Conservation (phyloP, 1,139 yeast species). For the Hemisphaericaspora xylanilytica region DNA sequence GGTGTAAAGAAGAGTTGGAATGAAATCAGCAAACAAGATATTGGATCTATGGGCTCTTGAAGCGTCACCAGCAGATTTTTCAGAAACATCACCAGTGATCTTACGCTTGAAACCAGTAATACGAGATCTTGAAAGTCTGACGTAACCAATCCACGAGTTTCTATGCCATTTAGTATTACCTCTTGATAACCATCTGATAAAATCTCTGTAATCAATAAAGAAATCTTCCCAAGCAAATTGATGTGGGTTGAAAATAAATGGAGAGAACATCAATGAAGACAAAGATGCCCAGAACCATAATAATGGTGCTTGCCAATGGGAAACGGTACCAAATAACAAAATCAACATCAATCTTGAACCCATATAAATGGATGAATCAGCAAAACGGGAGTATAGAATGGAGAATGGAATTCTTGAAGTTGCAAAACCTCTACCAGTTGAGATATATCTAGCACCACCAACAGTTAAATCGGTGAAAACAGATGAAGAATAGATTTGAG, state of each 20-base stretch:
- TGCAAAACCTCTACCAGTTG: slow-evolving; percentile 99
- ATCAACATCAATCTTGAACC: slow-evolving; percentile 91
- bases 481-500: slow-evolving; percentile 95
- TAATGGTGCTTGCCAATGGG: slow-evolving; percentile 97
- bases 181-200: slow-evolving; percentile 96
- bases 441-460: slow-evolving; percentile 99
- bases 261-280: slow-evolving; percentile 86
- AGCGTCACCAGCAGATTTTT: slow-evolving; percentile 92
- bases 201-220: slow-evolving; percentile 98
- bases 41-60: slow-evolving; percentile 92
- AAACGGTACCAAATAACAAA: slow-evolving; percentile 85
- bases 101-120: slow-evolving; percentile 97
- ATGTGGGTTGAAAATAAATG: slow-evolving; percentile 96
- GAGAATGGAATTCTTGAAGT: slow-evolving; percentile 98
- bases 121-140: slow-evolving; percentile 93
- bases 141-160: slow-evolving; percentile 99
- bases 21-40: slow-evolving; percentile 78
- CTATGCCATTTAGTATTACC: slow-evolving; percentile 99
- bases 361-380: slow-evolving; percentile 93
- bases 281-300: slow-evolving; percentile 98
- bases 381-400: slow-evolving; percentile 92
- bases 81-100: slow-evolving; percentile 82
- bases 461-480: slow-evolving; percentile 87
- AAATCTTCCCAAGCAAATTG: slow-evolving; percentile 99
- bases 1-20: slow-evolving; percentile 82